A percentile compares a stretch with the other conserved stretches of the same genome.
These are phyloP conservation scores for Globisporangium ultimum DNA, from an alignment of 352 stramenopile genomes.

Conservation along the genomic window DNA sequence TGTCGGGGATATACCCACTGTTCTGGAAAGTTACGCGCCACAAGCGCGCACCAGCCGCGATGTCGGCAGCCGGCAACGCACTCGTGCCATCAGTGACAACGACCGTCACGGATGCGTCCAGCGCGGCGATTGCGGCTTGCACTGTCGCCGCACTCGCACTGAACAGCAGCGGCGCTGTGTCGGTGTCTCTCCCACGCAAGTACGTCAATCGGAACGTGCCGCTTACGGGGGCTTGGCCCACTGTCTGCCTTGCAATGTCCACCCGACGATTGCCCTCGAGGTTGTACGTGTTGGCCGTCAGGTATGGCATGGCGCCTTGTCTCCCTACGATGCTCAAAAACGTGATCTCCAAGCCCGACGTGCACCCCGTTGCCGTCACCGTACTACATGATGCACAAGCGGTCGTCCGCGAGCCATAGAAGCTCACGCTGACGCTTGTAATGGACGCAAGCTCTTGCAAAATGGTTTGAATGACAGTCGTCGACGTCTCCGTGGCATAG, in stretches of 20 bases:
- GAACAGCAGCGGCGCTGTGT: conserved; percentile 71
- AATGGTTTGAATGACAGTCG: conserved; percentile 71
- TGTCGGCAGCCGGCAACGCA: conserved; percentile 32
- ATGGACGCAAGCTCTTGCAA: conserved; percentile 91
- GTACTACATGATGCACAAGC: conserved; percentile 72
- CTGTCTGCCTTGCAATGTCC: conserved; percentile 64
- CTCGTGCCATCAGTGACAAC: conserved; percentile 63
- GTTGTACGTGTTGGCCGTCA: conserved; percentile 79
- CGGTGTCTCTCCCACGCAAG: conserved; percentile 61
- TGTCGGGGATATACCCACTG: conserved; percentile 86
- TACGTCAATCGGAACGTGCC: conserved; percentile 91
- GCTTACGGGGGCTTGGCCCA: conserved; percentile 87
- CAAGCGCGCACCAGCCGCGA: conserved; percentile 48
- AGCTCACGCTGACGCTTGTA: conserved; percentile 79
- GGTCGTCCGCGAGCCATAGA: conserved; percentile 43
- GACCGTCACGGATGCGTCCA: conserved; percentile 82
- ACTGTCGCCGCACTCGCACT: conserved; percentile 42
- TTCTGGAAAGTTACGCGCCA: conserved; percentile 91
- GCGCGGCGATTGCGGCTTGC: conserved; percentile 59
- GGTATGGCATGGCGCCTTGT: conserved; percentile 84
- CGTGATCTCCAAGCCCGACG: conserved; percentile 83
- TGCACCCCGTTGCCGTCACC: conserved; percentile 26
- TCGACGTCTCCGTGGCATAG: conserved; percentile 62
- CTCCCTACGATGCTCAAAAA: conserved; percentile 83
- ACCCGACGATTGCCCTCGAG: conserved; percentile 90